Percentiles rank a stretch among this genome's conserved stretches.
phyloP scores from a whole-genome alignment of 2,329 filamentous ascomycete genomes.

The Xylaria sp. region DNA sequence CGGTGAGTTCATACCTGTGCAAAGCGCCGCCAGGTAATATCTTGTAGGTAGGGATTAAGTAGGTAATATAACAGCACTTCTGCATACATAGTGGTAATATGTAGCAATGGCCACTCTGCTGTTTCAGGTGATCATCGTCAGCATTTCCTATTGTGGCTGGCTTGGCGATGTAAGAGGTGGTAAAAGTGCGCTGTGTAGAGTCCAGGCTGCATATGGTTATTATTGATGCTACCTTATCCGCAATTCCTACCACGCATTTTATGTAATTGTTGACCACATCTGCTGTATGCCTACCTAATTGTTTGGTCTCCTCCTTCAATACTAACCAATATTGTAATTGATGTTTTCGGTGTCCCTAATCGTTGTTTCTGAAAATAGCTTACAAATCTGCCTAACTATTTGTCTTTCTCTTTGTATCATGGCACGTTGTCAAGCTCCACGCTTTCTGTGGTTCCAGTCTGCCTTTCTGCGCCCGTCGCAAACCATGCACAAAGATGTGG shows the following conservation, averaged over 20 bases:
- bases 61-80: background rate
- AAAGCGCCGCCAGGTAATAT: background rate
- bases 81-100: constrained; percentile 2
- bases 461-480: constrained; percentile 5
- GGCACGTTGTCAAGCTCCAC: constrained; percentile 18
- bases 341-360: background rate
- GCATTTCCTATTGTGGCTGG: constrained; percentile 5
- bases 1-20: background rate
- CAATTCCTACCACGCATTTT: background rate
- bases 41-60: background rate
- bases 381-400: background rate
- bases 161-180: background rate
- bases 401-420: background rate
- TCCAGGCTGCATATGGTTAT: background rate
- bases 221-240: background rate
- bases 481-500: constrained; percentile 9
- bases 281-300: background rate
- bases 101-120: background rate
- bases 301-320: background rate
- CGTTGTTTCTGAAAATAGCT: constrained; percentile 24
- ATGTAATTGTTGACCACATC: background rate
- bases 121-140: constrained; percentile 18
- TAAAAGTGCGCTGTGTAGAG: background rate
- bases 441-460: constrained; percentile 13
- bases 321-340: background rate